A percentile compares a stretch with the other conserved stretches of the same genome.
phyloP scores from a whole-genome alignment of 257 asterid genomes.

The Lycium ferocissimum region DNA sequence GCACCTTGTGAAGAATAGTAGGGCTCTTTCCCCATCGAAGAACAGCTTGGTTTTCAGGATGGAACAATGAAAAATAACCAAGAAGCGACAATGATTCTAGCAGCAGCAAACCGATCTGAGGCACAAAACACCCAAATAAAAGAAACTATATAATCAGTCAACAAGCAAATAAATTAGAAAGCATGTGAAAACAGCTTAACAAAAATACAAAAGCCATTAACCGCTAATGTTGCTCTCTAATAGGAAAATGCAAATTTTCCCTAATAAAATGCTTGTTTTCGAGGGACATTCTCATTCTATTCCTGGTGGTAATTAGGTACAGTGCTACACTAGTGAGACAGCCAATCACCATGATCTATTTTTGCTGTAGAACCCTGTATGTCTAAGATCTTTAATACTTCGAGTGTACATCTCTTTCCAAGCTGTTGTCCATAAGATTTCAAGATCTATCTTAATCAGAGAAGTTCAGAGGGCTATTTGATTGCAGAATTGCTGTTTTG shows the following conservation, averaged over 20 bases:
- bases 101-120: constrained; percentile 79
- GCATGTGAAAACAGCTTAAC: constrained; percentile 11
- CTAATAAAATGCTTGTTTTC: constrained; percentile 7
- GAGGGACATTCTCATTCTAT: constrained; percentile 16
- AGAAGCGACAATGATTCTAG: constrained; percentile 87
- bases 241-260: background rate
- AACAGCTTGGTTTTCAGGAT: constrained; percentile 90
- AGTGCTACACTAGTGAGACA: background rate
- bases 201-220: background rate
- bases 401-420: background rate
- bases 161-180: background rate
- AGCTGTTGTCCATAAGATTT: background rate
- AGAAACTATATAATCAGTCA: background rate
- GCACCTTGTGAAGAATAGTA: constrained; percentile 96
- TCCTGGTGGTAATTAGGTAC: constrained; percentile 18
- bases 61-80: constrained; percentile 89
- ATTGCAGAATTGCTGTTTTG: background rate
- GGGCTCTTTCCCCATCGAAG: constrained; percentile 99
- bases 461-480: background rate
- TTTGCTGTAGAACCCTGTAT: background rate
- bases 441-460: constrained; percentile 12
- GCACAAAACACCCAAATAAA: constrained; percentile 16
- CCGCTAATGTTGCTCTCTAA: background rate
- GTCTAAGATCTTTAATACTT: background rate
- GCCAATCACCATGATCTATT: constrained; percentile 20